phyloP scores from a whole-genome alignment of 768 basidiomycete genomes.

The Lyophyllum semitale region DNA sequence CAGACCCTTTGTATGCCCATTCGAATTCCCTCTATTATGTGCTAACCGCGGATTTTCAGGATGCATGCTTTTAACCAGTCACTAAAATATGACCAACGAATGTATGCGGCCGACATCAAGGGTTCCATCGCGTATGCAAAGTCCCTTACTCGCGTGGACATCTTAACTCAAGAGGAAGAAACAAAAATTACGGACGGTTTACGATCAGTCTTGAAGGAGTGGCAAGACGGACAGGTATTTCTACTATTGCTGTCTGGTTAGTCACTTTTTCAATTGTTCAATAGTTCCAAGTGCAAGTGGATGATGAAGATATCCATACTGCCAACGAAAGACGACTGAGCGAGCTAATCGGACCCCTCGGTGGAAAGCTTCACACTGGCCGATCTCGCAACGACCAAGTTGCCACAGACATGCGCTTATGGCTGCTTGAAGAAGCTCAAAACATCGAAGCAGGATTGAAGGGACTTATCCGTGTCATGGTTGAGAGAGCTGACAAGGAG shows the following conservation, averaged over 20 bases:
- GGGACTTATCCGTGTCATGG: slow-evolving; percentile 83
- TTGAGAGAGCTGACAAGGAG: slow-evolving; percentile 92
- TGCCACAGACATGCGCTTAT: slow-evolving; percentile 96
- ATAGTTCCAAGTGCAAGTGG: slow-evolving; percentile 77
- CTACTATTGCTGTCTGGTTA: slow-evolving; percentile 1
- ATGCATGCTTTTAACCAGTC: slow-evolving; percentile 99
- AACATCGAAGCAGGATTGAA: slow-evolving; percentile 70
- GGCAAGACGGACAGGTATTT: slow-evolving; percentile 75
- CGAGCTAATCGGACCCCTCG: slow-evolving; percentile 89
- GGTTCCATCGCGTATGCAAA: slow-evolving; percentile 98
- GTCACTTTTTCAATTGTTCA: not conserved
- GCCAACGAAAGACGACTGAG: slow-evolving; percentile 95
- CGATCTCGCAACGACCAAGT: slow-evolving; percentile 98
- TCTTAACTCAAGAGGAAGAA: slow-evolving; percentile 80
- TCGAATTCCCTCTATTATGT: not conserved
- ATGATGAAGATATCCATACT: slow-evolving; percentile 99
- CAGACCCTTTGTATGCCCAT: slow-evolving; percentile 76
- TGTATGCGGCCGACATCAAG: slow-evolving; percentile 88
- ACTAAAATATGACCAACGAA: slow-evolving; percentile 89
- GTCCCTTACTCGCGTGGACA: slow-evolving; percentile 76
- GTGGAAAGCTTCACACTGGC: slow-evolving; percentile 96
- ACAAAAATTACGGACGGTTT: slow-evolving; percentile 74
- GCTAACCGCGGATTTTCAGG: slow-evolving; percentile 39
- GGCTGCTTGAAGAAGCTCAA: slow-evolving; percentile 81
- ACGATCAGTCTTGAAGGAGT: slow-evolving; percentile 76